phyloP scores from a whole-genome alignment of 2,329 filamentous ascomycete species.

The Lachnellula occidentalis region DNA sequence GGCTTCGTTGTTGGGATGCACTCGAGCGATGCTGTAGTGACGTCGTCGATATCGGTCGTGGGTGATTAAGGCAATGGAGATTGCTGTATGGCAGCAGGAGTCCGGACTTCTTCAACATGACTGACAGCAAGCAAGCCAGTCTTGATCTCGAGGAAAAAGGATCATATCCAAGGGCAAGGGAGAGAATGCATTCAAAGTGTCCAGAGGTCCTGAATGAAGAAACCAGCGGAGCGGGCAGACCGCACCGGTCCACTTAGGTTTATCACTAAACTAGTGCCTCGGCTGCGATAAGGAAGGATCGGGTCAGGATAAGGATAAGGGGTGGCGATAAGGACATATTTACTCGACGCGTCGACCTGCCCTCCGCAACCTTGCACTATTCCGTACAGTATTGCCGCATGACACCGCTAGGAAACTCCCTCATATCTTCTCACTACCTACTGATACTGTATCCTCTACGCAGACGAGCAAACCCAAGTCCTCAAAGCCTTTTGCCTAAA shows the following conservation, averaged over 20 bases:
- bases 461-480: background rate
- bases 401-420: background rate
- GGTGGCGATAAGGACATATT: too few relatives aligned
- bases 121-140: conserved; percentile 14
- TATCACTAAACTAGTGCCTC: background rate
- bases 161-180: conserved; percentile 3
- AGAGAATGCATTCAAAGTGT: background rate
- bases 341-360: too few relatives aligned
- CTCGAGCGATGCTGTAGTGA: conserved; percentile 22
- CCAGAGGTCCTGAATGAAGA: background rate
- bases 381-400: background rate
- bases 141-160: background rate
- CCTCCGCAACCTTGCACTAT: too few relatives aligned
- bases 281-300: background rate
- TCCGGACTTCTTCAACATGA: conserved; percentile 43
- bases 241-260: background rate
- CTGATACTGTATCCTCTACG: background rate
- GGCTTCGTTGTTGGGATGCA: conserved; percentile 20
- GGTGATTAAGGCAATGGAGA: conserved; percentile 32
- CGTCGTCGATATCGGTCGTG: conserved; percentile 27
- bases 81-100: conserved; percentile 33
- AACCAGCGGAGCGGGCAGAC: background rate
- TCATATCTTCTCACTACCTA: background rate
- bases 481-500: background rate
- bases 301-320: too few relatives aligned